phyloP scores from a whole-genome alignment of 352 stramenopile genomes.

The Pythium sukuiense region DNA sequence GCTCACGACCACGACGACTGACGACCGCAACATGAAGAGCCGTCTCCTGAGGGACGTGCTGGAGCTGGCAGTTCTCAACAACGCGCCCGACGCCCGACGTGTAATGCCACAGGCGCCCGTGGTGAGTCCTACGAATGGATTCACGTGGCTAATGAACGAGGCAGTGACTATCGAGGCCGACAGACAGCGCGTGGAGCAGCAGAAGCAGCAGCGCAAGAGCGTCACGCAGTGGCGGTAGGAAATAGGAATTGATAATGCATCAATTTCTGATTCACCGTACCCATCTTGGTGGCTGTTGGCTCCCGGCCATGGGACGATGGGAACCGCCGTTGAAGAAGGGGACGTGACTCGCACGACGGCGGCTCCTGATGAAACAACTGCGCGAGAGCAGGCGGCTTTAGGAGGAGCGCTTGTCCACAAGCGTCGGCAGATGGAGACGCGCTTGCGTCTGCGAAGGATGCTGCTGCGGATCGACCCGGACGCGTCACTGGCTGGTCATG shows the following conservation, averaged over 20 bases:
- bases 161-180: slow-evolving; percentile 53
- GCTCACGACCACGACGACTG: slow-evolving; percentile 62
- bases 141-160: slow-evolving; percentile 76
- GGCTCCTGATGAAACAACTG: not conserved
- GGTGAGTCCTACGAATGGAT: slow-evolving; percentile 61
- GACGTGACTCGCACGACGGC: not conserved
- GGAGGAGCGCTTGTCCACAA: not conserved
- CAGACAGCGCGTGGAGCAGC: slow-evolving; percentile 34
- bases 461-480: slow-evolving; percentile 44
- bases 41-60: slow-evolving; percentile 69
- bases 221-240: slow-evolving; percentile 40
- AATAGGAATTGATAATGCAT: slow-evolving; percentile 3
- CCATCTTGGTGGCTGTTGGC: slow-evolving; percentile 3
- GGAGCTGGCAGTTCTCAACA: slow-evolving; percentile 54
- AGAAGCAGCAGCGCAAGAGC: slow-evolving; percentile 47
- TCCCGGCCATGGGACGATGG: not conserved
- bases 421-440: slow-evolving; percentile 38
- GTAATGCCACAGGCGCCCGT: slow-evolving; percentile 38
- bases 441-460: slow-evolving; percentile 35
- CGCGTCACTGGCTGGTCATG: not conserved
- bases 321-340: not conserved
- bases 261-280: not conserved
- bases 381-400: not conserved
- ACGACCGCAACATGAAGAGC: slow-evolving; percentile 83
- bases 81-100: slow-evolving; percentile 32